These are phyloP conservation scores for Umbelopsis sp. DNA, from an alignment of 192 early-diverging fungal genomes.

Conservation along the genomic window DNA sequence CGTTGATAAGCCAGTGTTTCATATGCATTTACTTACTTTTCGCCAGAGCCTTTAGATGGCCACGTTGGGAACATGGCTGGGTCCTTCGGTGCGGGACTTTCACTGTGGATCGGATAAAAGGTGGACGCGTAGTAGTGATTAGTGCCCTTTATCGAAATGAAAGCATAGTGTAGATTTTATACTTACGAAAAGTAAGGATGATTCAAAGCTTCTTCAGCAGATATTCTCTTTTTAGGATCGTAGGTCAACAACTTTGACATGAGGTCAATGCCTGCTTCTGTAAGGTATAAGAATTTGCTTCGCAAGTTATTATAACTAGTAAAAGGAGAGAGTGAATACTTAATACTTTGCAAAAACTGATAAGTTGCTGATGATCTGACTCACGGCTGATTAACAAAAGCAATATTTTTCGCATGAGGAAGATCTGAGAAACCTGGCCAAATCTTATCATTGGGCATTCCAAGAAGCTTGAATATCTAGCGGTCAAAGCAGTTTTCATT, in stretches of 20 bases:
- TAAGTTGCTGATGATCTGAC: neutral
- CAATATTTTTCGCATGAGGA: constrained; percentile 74
- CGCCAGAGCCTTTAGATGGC: constrained; percentile 70
- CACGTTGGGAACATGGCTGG: constrained; percentile 94
- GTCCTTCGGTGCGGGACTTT: constrained; percentile 86
- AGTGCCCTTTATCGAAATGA: too few relatives aligned
- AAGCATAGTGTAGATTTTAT: neutral
- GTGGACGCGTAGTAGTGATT: too few relatives aligned
- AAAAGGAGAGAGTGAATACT: neutral
- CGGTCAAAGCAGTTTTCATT: neutral
- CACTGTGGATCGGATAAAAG: constrained; percentile 40
- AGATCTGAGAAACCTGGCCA: constrained; percentile 75
- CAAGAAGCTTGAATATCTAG: constrained; percentile 85
- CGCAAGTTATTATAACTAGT: constrained; percentile 49
- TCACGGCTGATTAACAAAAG: constrained; percentile 67
- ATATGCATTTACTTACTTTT: constrained; percentile 43
- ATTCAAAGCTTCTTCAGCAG: constrained; percentile 84
- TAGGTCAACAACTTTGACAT: constrained; percentile 73
- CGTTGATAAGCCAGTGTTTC: too few relatives aligned
- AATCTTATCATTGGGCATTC: constrained; percentile 76
- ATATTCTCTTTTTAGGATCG: constrained; percentile 86
- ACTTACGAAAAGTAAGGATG: constrained; percentile 87
- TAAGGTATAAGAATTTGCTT: constrained; percentile 56
- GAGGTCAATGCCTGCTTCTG: constrained; percentile 80
- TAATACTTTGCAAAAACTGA: too few relatives aligned